Evolutionary conservation across 2,329 filamentous ascomycete genomes (phyloP).

Genomic region (Bisporella sp.): DNA sequence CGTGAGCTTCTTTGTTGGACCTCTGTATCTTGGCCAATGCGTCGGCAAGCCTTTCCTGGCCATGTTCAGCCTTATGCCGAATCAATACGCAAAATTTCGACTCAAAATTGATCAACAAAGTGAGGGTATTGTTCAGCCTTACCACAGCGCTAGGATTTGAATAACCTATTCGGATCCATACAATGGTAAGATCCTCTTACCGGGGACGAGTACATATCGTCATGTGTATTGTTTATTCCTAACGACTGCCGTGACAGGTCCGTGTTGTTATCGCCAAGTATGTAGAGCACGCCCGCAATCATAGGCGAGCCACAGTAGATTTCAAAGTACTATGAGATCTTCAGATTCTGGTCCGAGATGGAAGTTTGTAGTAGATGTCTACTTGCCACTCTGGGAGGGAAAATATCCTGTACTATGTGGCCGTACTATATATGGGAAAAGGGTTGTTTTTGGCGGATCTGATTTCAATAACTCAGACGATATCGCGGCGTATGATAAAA

Average conservation of each 20-base stretch:
- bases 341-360: slow-evolving; percentile 1
- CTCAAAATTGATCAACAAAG: background rate
- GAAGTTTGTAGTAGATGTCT: slow-evolving; percentile 4
- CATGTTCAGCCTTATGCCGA: background rate
- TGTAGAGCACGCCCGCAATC: slow-evolving; percentile 1
- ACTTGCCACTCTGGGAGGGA: background rate
- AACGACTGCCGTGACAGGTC: background rate
- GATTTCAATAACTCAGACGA: slow-evolving; percentile 4
- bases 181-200: background rate
- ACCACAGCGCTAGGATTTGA: slow-evolving; percentile 1
- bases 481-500: slow-evolving; percentile 6
- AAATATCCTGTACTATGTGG: slow-evolving; percentile 3
- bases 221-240: background rate
- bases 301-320: slow-evolving; percentile 1
- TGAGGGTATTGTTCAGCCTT: background rate
- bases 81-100: background rate
- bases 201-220: background rate
- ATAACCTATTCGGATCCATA: no score
- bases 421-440: slow-evolving; percentile 4
- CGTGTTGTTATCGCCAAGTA: background rate
- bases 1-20: slow-evolving; percentile 7
- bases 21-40: background rate
- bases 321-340: slow-evolving; percentile 6
- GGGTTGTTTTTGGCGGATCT: slow-evolving; percentile 2
- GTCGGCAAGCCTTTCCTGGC: slow-evolving; percentile 2